Evolutionary conservation across 2,329 filamentous ascomycete genomes (phyloP).

Genomic region (Helicocarpus griseus): DNA sequence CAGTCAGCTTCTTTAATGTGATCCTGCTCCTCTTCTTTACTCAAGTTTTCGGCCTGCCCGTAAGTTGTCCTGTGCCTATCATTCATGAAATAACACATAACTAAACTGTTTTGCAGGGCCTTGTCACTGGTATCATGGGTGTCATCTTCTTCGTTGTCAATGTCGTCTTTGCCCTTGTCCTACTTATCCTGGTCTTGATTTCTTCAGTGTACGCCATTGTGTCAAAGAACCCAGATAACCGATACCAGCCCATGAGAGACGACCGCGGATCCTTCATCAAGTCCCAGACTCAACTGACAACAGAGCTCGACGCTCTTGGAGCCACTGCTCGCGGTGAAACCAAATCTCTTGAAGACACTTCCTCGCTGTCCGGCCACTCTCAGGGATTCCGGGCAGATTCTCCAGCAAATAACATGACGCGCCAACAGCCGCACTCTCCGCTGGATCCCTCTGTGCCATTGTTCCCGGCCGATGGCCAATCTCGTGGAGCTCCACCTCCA

Average conservation of each 20-base stretch:
- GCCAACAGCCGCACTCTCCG: conserved; percentile 39
- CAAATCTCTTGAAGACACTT: conserved; percentile 64
- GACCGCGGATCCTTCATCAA: conserved; percentile 97
- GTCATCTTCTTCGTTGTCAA: conserved; percentile 85
- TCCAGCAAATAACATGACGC: conserved; percentile 19
- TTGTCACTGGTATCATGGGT: conserved; percentile 81
- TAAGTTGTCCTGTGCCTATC: conserved; percentile 28
- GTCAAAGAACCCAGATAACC: conserved; percentile 86
- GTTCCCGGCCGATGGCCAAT: conserved; percentile 34
- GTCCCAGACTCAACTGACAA: conserved; percentile 75
- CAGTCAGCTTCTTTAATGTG: conserved; percentile 81
- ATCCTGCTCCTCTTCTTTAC: conserved; percentile 87
- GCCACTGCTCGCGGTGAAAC: conserved; percentile 76
- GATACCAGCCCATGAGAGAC: conserved; percentile 94
- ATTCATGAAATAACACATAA: neutral
- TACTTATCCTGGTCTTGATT: conserved; percentile 72
- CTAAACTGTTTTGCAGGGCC: conserved; percentile 34
- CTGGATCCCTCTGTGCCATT: conserved; percentile 38
- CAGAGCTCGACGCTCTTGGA: conserved; percentile 81
- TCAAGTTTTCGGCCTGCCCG: conserved; percentile 72
- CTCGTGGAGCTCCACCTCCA: conserved; percentile 30
- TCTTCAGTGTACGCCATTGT: conserved; percentile 70
- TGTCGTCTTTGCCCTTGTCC: conserved; percentile 68
- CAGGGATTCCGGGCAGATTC: conserved; percentile 37
- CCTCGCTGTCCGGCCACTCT: conserved; percentile 55